These are phyloP conservation scores for Backusella mclennaniae DNA, from an alignment of 192 early-diverging fungal genomes.

Conservation along the genomic window DNA sequence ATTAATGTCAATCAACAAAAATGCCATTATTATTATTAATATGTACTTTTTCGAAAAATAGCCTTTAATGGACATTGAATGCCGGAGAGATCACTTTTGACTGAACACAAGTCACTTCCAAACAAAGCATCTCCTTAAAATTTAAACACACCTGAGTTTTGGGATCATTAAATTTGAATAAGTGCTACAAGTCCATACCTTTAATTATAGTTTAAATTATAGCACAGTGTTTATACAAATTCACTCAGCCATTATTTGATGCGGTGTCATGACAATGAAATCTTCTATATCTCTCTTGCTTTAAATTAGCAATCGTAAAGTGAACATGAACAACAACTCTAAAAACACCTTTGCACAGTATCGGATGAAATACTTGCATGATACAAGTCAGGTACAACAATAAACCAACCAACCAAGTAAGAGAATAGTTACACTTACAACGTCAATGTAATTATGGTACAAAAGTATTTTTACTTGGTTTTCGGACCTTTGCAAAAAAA, in stretches of 20 bases:
- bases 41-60: neutral
- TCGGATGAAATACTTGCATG: no score
- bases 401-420: no score
- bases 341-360: no score
- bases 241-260: neutral
- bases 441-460: no score
- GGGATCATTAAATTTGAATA: neutral
- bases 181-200: neutral
- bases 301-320: neutral
- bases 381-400: no score
- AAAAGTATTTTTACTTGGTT: no score
- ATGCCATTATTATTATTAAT: neutral
- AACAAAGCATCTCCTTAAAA: neutral
- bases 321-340: no score
- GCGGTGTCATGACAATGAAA: neutral
- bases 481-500: no score
- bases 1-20: neutral
- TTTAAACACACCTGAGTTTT: neutral
- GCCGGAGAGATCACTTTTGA: neutral
- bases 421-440: no score
- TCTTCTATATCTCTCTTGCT: neutral
- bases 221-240: no score
- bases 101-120: neutral
- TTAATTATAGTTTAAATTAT: neutral
- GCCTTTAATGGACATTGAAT: neutral